Conservation (phyloP, 176 grass and related monocot genomes). For the Hyparrhenia diplandra region DNA sequence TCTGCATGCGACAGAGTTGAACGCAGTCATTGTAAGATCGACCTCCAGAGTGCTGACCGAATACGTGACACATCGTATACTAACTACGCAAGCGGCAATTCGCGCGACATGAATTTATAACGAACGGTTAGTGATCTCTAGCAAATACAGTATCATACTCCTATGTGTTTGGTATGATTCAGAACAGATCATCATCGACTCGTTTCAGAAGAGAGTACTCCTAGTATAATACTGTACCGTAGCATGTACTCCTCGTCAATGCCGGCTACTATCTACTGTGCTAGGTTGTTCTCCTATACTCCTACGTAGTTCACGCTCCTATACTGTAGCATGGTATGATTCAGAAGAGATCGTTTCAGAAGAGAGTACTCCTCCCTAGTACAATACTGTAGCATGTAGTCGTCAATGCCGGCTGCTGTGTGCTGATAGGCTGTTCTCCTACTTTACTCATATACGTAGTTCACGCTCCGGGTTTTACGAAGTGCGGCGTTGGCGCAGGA, state of each 20-base stretch:
- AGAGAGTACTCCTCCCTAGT: too few relatives aligned
- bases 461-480: constrained; percentile 17
- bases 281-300: too few relatives aligned
- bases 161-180: background rate
- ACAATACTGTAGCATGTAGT: too few relatives aligned
- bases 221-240: background rate
- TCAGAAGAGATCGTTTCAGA: too few relatives aligned
- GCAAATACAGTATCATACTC: background rate
- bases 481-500: background rate
- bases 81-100: background rate
- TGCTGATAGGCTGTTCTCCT: background rate
- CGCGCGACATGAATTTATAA: background rate
- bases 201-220: background rate
- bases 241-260: too few relatives aligned
- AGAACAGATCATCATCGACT: background rate
- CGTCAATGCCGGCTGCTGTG: background rate
- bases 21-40: background rate
- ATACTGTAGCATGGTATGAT: too few relatives aligned
- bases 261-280: too few relatives aligned
- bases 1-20: background rate
- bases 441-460: too few relatives aligned
- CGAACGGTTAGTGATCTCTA: background rate
- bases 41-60: background rate
- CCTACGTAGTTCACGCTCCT: too few relatives aligned
- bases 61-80: background rate